phyloP scores from a whole-genome alignment of 2,329 filamentous ascomycete species.

The Stachybotrys chlorohalonatus region DNA sequence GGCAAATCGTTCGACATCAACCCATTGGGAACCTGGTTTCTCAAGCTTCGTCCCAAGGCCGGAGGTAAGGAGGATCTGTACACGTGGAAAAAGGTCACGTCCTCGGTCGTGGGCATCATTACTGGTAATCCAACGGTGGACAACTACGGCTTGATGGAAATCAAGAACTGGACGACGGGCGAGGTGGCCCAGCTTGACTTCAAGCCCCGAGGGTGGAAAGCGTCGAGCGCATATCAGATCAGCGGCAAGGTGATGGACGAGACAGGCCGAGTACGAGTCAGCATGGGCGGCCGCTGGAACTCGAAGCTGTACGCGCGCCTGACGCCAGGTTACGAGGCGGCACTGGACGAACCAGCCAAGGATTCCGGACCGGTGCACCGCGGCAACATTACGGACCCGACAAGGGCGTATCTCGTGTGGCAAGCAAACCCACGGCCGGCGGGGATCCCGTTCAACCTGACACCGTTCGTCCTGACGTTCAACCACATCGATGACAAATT shows the following conservation, averaged over 20 bases:
- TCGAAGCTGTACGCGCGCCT: constrained; percentile 91
- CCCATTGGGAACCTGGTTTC: constrained; percentile 92
- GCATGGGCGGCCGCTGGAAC: constrained; percentile 92
- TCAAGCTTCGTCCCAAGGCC: constrained; percentile 67
- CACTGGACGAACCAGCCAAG: constrained; percentile 48
- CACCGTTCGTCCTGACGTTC: constrained; percentile 88
- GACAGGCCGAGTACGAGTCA: constrained; percentile 74
- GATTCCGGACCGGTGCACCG: constrained; percentile 27
- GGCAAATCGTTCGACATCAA: constrained; percentile 97
- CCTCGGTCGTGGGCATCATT: constrained; percentile 96
- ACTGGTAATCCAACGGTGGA: constrained; percentile 95
- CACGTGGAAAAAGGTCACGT: constrained; percentile 98
- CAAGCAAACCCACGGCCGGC: constrained; percentile 72
- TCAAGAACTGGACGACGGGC: constrained; percentile 95
- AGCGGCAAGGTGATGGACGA: constrained; percentile 76
- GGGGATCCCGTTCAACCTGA: constrained; percentile 93
- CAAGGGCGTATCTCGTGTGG: constrained; percentile 84
- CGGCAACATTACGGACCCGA: constrained; percentile 53
- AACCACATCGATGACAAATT: constrained; percentile 88
- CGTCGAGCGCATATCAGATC: constrained; percentile 81
- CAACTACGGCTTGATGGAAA: constrained; percentile 94
- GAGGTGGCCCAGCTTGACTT: constrained; percentile 87
- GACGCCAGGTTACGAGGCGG: constrained; percentile 80
- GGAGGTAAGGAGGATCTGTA: constrained; percentile 80
- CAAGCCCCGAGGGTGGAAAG: constrained; percentile 93